phyloP scores from a whole-genome alignment of 192 early-diverging fungal species.

The Gaertneriomyces semiglobifer region DNA sequence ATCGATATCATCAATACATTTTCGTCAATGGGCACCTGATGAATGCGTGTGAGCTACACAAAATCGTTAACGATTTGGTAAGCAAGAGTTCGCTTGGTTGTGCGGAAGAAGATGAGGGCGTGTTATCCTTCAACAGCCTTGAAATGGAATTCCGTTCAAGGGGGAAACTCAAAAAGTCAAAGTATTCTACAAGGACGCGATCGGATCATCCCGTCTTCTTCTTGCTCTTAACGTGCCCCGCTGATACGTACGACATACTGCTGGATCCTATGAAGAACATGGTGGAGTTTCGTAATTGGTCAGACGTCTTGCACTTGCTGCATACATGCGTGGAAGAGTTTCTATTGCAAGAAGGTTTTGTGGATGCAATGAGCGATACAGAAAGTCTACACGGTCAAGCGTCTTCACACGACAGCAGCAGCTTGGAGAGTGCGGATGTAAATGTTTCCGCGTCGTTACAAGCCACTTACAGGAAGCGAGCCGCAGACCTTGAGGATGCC shows the following conservation, averaged over 20 bases:
- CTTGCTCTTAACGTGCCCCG: conserved; percentile 46
- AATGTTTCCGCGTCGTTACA: no score
- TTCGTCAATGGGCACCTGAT: conserved; percentile 53
- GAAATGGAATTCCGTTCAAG: no score
- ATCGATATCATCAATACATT: conserved; percentile 53
- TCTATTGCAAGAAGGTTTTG: no score
- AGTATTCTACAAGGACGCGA: conserved; percentile 15
- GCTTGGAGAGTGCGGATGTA: no score
- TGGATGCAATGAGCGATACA: no score
- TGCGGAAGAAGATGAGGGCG: background rate
- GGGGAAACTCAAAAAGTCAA: background rate
- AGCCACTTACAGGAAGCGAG: no score
- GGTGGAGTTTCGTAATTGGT: conserved; percentile 42
- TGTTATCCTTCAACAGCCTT: background rate
- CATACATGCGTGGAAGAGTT: no score
- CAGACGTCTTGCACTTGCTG: background rate
- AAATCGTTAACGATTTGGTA: conserved; percentile 39
- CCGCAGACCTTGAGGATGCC: no score
- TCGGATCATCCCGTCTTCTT: conserved; percentile 55
- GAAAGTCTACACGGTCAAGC: no score
- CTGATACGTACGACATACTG: conserved; percentile 47
- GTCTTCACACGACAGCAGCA: no score
- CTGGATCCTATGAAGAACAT: conserved; percentile 54
- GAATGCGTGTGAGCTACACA: conserved; percentile 34
- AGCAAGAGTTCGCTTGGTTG: conserved; percentile 30